Base-by-base conservation (phyloP, 2,329 filamentous ascomycete species). In the Apiospora kogelbergensis region DNA sequence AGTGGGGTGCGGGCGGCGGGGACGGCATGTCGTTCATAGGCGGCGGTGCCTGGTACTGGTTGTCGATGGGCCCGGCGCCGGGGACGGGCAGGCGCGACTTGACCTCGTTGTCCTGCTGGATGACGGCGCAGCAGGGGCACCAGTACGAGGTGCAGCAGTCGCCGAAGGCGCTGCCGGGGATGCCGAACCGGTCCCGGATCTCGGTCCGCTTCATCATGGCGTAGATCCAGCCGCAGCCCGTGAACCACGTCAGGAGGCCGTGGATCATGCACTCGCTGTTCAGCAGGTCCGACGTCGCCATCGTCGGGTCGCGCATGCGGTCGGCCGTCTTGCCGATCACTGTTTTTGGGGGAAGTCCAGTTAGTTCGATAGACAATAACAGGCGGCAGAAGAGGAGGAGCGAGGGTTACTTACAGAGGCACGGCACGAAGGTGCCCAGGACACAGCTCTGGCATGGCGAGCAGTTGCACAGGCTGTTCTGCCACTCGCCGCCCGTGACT, bases 51-150 rank as follows among this genome's bases (percentile, higher is more conserved):
- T 82, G 79, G 69, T 83, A 83, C 41, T 75, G 76, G 70, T 80
- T 75, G 7, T 60, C 9, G 30, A 60, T n/a, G 64, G 73, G 74
- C 22, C 71, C 72, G 11, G 74, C 71, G 3, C 70, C 75, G 57
- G 73, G 76, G 68, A 73, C 73, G 41, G 69, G 70, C 41, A 74
- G 74, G 30, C 78, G 77, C 5, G 63, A 65, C 68, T 76, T 74
- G 63, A 84, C 82, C 74, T 90, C 88, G 72, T 88, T 87, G 69
- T 89, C 86, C 68, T 89, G 83, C 79, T 90, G 88, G 71, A 89
- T 81, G 69, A 89, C 77, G 6, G 82, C 81, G 74, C 88, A 90
- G 81, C 86, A 89, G 44, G 80, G 76, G 76, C 88, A 70, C 79
- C 83, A 89, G 76, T 80, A 88, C 17, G 83, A 78, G n/a, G 79